Percentiles rank a stretch among this genome's conserved stretches.
Conservation (phyloP, 73 alveolate genomes). For the Paramecium sexaurelia region DNA sequence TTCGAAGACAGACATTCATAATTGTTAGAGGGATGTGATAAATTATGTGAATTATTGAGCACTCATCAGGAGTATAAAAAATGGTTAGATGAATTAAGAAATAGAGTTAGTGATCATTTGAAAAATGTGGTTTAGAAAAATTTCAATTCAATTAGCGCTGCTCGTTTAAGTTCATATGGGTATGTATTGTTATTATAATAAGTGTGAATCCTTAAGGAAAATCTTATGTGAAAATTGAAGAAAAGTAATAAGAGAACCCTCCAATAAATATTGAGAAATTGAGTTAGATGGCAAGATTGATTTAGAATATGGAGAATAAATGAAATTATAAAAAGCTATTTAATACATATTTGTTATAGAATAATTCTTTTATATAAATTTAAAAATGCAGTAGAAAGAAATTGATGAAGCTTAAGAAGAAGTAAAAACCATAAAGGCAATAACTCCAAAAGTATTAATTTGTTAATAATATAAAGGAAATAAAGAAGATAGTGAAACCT, state of each 20-base stretch:
- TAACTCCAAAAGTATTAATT: slow-evolving; percentile 68
- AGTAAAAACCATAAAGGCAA: slow-evolving; percentile 70
- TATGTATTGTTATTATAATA: background rate
- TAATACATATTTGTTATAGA: slow-evolving; percentile 26
- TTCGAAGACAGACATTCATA: background rate
- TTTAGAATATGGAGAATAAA: slow-evolving; percentile 5
- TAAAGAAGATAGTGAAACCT: slow-evolving; percentile 89
- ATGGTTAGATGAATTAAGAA: background rate
- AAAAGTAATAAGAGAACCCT: background rate
- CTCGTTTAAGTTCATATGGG: background rate
- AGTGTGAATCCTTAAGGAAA: background rate
- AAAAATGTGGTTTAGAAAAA: background rate
- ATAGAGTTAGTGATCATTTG: background rate
- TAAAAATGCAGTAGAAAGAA: background rate
- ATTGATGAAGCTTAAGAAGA: slow-evolving; percentile 65
- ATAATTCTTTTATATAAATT: background rate
- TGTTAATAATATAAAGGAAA: slow-evolving; percentile 76
- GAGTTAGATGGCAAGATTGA: background rate
- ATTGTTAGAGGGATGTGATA: background rate
- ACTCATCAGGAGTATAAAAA: background rate
- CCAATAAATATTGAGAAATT: background rate
- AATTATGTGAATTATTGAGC: background rate
- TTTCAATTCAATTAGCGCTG: background rate
- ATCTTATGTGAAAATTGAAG: background rate
- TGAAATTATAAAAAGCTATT: slow-evolving; percentile 10